Percentiles rank a stretch among this genome's conserved stretches.
Conservation (phyloP, 2,329 filamentous ascomycete genomes). For the Trichoderma afroharzianum region DNA sequence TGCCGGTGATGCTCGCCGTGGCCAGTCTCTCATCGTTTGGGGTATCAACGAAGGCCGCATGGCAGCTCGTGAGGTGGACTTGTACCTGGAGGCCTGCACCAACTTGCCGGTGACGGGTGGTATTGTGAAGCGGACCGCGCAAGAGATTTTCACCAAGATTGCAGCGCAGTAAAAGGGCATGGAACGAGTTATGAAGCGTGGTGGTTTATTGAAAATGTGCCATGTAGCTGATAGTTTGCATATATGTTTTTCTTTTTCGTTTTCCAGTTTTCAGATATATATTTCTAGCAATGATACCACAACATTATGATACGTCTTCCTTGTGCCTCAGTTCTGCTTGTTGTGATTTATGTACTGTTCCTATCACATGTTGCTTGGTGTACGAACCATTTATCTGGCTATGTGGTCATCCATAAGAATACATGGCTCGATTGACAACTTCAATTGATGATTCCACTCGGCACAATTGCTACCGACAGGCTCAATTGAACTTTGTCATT, state of each 20-base stretch:
- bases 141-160: slow-evolving; percentile 56
- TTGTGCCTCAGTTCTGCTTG: not conserved
- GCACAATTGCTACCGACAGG: not conserved
- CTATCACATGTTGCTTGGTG: not conserved
- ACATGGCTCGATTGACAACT: not conserved
- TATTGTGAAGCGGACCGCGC: slow-evolving; percentile 79
- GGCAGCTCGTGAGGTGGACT: slow-evolving; percentile 85
- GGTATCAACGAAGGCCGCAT: slow-evolving; percentile 97
- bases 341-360: not conserved
- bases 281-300: slow-evolving; percentile 15
- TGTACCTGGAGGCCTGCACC: slow-evolving; percentile 77
- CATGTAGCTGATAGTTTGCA: not conserved
- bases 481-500: not conserved
- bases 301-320: not conserved
- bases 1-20: slow-evolving; percentile 90
- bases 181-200: slow-evolving; percentile 12
- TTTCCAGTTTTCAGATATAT: not conserved
- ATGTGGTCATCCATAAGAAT: not conserved
- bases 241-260: not conserved
- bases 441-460: not conserved
- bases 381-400: no score
- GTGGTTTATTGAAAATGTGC: not conserved
- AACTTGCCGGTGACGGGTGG: slow-evolving; percentile 86
- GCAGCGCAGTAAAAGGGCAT: slow-evolving; percentile 16
- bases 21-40: slow-evolving; percentile 95